Base-by-base conservation (phyloP, 768 basidiomycete species). In the Cystofilobasidium bisporidii region DNA sequence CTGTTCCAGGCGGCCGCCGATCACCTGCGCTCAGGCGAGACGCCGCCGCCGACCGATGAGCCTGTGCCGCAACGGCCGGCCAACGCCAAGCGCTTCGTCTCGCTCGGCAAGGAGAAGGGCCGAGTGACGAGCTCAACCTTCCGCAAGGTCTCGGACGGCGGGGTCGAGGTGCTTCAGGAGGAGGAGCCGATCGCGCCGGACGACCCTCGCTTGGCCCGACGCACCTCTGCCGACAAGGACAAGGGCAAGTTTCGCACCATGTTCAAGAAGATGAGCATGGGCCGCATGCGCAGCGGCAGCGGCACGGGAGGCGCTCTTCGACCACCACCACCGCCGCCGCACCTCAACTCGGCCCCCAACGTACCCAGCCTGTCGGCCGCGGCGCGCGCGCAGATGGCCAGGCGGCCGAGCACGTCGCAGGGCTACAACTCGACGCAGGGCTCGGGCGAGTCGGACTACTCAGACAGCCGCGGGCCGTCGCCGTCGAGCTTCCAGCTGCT, bases 261-360 rank as follows among this genome's bases (percentile, higher is more conserved):
- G 79, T 80, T 97, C 68, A 91, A 92, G 80, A 97, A 97, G 79
- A 96, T 97, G 91, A 94, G 91, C 9, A 94, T 93, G 90, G 87
- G 91, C 18, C 90, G 88, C 77, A 87, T 94, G 80, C 85, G 84
- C 72, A 57, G 45, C 63, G 57, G 41, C 10, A 61, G 45, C 28
- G 62, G 43, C 18, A 33, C 28, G 5, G 63, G 62, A 9, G 59
- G 47, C 10, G 14, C 62, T 1, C 22, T 41, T 3, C 61, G 67
- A 57, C 68, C 63, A 6, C 36, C 63, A 15, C 36, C 63, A 15
- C 43, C 24, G 1, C 68, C 63, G 18, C 14, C 47, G 10, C 68
- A 69, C 45, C 47, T 56, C n/a, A 64, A 61, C 56, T 59, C 68
- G 45, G 20, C 32, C 24, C 63, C 68, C 10, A n/a, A 15, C 22